Base-by-base conservation (phyloP, 1,139 yeast species). In the Hyphopichia burtonii region DNA sequence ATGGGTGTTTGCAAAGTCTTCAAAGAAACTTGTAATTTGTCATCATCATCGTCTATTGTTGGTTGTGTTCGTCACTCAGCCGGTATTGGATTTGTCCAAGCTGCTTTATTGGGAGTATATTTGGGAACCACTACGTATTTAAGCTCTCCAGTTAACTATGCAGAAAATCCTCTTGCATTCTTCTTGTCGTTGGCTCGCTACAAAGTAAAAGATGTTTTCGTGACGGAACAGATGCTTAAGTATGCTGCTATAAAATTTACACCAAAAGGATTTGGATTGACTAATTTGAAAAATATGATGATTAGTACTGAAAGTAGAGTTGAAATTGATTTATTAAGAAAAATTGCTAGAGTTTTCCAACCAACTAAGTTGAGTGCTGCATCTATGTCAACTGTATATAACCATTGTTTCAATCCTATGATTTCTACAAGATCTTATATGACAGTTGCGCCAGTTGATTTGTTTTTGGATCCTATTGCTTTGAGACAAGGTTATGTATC, bases 11-110 rank as follows among this genome's bases (percentile, higher is more conserved):
- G 97, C 60, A 89, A 91, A 54, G 86, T 88, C 12, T 80, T 90
- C 56, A 93, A 93, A 54, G 98, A 93, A 58, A 91, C 98, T 0
- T 87, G 96, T 54, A 93, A 88, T 51, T 72, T 93, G 66, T 77
- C 83, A 9, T 78, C 87, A 35, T 76, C 80, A 28, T 78, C 82
- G 35, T 83, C 96, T 0, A 72, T 93, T 10, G 75, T 93, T 36
- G 96, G 96, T 0, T 83, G 96, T 61, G 95, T 88, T 8, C 80
- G 96, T 39, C 94, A 91, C 52, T 79, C 90, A 0, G 66, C 79
- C 2, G 98, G 98, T 0, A 66, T 91, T 37, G 99, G 99, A 0
- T 91, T 94, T 58, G 67, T 93, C 27, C 94, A 89, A 57, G 78
- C 96, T 12, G 82, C 83, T 42, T 65, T 91, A 31, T 64, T 93